These are phyloP conservation scores for Rosa chinensis DNA, from an alignment of 306 rosid genomes.

Conservation along the genomic window DNA sequence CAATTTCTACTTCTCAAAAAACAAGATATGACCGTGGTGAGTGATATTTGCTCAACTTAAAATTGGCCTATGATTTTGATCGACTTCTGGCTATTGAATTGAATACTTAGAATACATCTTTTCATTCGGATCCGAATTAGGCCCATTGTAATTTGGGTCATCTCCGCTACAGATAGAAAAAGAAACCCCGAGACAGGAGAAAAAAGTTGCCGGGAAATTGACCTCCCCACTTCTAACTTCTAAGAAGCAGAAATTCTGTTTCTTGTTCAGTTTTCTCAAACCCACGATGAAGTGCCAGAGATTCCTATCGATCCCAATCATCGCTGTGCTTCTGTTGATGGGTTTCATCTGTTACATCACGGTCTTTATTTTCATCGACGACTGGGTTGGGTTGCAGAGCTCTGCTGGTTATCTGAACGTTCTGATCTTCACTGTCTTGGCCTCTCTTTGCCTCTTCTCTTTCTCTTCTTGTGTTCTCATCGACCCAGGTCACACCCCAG, in stretches of 20 bases:
- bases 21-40: no score
- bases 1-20: no score
- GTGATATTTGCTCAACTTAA: no score
- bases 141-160: background rate
- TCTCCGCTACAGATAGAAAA: background rate
- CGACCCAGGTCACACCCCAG: constrained; percentile 73
- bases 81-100: no score
- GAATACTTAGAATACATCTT: no score
- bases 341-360: constrained; percentile 56
- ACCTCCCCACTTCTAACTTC: background rate
- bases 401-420: constrained; percentile 66
- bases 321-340: constrained; percentile 50
- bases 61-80: no score
- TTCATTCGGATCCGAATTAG: background rate
- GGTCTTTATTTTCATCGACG: constrained; percentile 65
- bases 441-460: constrained; percentile 62
- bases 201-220: background rate
- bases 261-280: background rate
- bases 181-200: background rate
- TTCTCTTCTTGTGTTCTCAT: constrained; percentile 66
- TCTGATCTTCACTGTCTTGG: constrained; percentile 48
- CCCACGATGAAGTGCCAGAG: constrained; percentile 39
- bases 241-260: background rate
- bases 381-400: constrained; percentile 65
- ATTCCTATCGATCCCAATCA: constrained; percentile 54